Base-by-base conservation (phyloP, 345 rosid species). In the Pistacia integerrima region DNA sequence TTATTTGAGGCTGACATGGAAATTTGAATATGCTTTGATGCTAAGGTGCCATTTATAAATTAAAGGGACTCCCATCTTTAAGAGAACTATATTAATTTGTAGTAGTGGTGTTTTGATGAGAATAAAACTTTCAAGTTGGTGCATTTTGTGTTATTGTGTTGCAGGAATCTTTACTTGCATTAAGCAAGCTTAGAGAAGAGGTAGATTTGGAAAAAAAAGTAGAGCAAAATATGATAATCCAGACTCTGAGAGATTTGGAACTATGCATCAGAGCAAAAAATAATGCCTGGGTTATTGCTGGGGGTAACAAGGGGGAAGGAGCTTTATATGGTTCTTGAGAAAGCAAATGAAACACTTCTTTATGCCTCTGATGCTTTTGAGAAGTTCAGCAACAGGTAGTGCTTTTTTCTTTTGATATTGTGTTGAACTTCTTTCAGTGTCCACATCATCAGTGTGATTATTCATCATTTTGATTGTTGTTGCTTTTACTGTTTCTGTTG, bases 311-410 rank as follows among this genome's bases (percentile, higher is more conserved):
- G 88, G 82, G 95, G 97, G 64, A 92, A 90, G 83, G 97, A 94
- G 84, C 94, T 96, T 70, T 91, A 87, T 83, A 93, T 94, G 94
- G 92, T 89, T 75, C 78, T 96, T 28, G 97, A 96, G 83, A 96
- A 92, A 80, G 97, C 92, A 64, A 85, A 85, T 17, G 95, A 88
- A 80, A 92, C 97, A 3, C 95, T 93, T 77, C 94, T 93, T 55
- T 93, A 92, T 80, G 92, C 98, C 60, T 84, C 97, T n/a, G 94
- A 96, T 67, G 92, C 99, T 59, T 85, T 93, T 68, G 97, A 96
- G 81, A 92, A 88, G 85, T 96, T 96, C 83, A 92, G 98, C 85
- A 87, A 88, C 89, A 91, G 97, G 98, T 95, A 81, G 12, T 22
- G 51, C 25, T 14, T 77, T 56, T 60, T 8, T 59, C 68, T 9